Conservation (phyloP, 306 rosid genomes). For the Rosa chinensis region DNA sequence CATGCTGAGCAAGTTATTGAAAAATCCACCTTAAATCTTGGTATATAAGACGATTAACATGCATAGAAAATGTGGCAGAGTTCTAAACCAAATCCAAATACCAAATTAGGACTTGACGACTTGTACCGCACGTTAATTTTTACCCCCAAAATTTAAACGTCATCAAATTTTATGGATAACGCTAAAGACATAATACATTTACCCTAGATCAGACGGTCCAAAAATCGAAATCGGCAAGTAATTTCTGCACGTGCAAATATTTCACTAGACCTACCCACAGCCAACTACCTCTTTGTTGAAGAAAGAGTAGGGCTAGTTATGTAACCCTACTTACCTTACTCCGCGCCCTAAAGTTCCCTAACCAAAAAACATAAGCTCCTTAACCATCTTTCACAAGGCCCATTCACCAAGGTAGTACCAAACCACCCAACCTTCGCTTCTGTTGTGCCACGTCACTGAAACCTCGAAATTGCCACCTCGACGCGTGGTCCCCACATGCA, state of each 20-base stretch:
- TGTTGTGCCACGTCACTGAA: constrained; percentile 17
- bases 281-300: background rate
- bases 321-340: background rate
- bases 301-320: background rate
- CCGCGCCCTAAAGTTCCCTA: background rate
- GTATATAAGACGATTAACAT: background rate
- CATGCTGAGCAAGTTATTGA: background rate
- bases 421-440: constrained; percentile 1
- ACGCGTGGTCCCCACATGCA: constrained; percentile 2
- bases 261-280: background rate
- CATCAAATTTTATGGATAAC: background rate
- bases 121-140: background rate
- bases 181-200: background rate
- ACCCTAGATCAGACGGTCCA: background rate
- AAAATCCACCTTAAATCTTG: background rate
- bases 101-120: background rate
- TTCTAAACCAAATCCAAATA: background rate
- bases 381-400: constrained; percentile 14
- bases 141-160: background rate
- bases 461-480: constrained; percentile 23
- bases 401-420: background rate
- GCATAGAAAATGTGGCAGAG: background rate
- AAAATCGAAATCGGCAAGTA: background rate
- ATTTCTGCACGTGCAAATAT: background rate
- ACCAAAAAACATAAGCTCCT: background rate